phyloP scores from a whole-genome alignment of 352 stramenopile genomes.

The Phytophthora nicotianae region DNA sequence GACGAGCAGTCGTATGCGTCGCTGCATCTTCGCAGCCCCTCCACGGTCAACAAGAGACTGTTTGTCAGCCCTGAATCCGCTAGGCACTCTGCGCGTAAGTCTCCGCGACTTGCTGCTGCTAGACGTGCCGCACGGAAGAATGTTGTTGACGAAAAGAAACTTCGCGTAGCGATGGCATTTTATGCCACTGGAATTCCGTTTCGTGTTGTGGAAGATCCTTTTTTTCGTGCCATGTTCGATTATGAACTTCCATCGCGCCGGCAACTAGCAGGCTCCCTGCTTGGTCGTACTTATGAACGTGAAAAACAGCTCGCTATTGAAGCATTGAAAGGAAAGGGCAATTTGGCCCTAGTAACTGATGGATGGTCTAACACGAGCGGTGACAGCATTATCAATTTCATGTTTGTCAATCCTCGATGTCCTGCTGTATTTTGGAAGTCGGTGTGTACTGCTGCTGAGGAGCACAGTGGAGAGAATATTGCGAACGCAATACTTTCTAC shows the following conservation, averaged over 20 bases:
- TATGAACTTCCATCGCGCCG: conserved; percentile 7
- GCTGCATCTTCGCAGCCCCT: too few relatives aligned
- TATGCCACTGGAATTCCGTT: not conserved
- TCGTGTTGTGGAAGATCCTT: not conserved
- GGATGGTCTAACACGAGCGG: conserved; percentile 12
- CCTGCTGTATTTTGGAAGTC: conserved; percentile 16
- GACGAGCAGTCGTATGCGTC: too few relatives aligned
- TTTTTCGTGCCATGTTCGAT: conserved; percentile 4
- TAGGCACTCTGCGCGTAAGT: too few relatives aligned
- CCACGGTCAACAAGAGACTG: too few relatives aligned
- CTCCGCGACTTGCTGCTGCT: too few relatives aligned
- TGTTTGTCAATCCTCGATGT: conserved; percentile 7
- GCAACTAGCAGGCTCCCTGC: not conserved
- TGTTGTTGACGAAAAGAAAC: too few relatives aligned
- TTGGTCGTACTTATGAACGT: not conserved
- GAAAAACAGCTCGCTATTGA: not conserved
- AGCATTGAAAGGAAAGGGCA: not conserved
- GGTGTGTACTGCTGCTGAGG: not conserved
- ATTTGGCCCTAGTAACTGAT: not conserved
- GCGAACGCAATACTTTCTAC: conserved; percentile 1
- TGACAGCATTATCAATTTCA: conserved; percentile 24
- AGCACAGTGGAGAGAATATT: conserved; percentile 4
- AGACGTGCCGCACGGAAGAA: too few relatives aligned
- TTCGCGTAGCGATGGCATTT: not conserved
- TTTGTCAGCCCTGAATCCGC: too few relatives aligned